Evolutionary conservation across 1,139 yeast species (phyloP).

Genomic region (Pichia sp.): DNA sequence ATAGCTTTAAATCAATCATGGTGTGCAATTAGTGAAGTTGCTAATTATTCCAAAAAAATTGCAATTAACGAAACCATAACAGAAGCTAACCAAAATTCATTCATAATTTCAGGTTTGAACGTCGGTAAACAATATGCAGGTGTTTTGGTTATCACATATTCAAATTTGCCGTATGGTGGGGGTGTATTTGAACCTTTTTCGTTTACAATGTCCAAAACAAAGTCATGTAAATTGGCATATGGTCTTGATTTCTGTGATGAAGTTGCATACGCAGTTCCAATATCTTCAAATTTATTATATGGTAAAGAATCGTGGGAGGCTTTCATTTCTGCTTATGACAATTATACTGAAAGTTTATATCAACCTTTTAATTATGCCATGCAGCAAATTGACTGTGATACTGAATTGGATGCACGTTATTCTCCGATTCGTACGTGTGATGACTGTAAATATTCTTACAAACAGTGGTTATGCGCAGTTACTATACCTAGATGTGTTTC

Average conservation of each 20-base stretch:
- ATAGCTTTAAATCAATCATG: constrained; percentile 50
- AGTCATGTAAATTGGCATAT: constrained; percentile 67
- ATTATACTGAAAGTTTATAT: constrained; percentile 50
- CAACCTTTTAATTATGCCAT: constrained; percentile 68
- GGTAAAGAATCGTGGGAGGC: constrained; percentile 26
- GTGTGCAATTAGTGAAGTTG: constrained; percentile 55
- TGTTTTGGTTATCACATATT: constrained; percentile 50
- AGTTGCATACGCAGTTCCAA: constrained; percentile 87
- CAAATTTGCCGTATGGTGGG: constrained; percentile 48
- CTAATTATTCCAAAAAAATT: constrained; percentile 26
- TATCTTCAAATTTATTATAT: constrained; percentile 30
- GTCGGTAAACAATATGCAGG: constrained; percentile 60
- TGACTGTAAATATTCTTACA: constrained; percentile 67
- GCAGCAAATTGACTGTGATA: constrained; percentile 73
- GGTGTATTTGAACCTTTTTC: constrained; percentile 52
- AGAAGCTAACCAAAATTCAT: constrained; percentile 5
- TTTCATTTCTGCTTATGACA: constrained; percentile 51
- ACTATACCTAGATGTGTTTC: constrained; percentile 79
- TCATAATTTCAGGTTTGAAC: constrained; percentile 50
- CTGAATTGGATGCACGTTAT: constrained; percentile 58
- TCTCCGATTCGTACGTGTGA: constrained; percentile 70
- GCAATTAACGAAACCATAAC: constrained; percentile 25
- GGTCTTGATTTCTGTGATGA: constrained; percentile 69
- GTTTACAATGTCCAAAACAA: constrained; percentile 52
- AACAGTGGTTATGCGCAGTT: constrained; percentile 85